Evolutionary conservation across 1,284 basidiomycete genomes (phyloP).

Genomic region (Leccinum pseudoinsigne): DNA sequence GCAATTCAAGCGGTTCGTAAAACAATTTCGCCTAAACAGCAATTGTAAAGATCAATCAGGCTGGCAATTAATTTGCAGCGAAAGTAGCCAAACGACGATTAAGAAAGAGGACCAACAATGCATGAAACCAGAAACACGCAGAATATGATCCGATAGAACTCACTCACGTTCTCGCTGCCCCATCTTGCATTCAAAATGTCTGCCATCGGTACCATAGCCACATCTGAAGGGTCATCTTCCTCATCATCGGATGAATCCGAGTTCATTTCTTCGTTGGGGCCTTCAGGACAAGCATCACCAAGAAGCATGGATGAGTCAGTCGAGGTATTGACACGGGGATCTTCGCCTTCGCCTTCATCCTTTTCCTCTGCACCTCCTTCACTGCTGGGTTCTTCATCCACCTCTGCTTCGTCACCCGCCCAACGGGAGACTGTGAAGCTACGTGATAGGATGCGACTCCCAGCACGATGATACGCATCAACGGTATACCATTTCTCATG

Average conservation of each 20-base stretch:
- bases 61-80: background rate
- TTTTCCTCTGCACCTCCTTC: constrained; percentile 32
- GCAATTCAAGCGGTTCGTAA: constrained; percentile 70
- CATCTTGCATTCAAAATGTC: constrained; percentile 92
- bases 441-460: constrained; percentile 90
- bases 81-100: background rate
- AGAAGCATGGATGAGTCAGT: constrained; percentile 52
- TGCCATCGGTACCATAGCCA: constrained; percentile 96
- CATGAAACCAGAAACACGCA: background rate
- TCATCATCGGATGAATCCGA: constrained; percentile 62
- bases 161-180: constrained; percentile 80
- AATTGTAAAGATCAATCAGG: background rate
- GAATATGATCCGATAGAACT: background rate
- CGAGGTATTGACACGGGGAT: constrained; percentile 25
- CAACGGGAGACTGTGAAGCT: constrained; percentile 80
- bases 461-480: constrained; percentile 86
- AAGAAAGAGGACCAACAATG: background rate
- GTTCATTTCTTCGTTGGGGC: constrained; percentile 31
- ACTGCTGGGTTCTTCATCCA: constrained; percentile 23
- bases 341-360: constrained; percentile 26
- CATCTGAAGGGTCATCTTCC: constrained; percentile 66
- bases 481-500: constrained; percentile 63
- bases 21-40: constrained; percentile 75
- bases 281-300: constrained; percentile 36
- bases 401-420: constrained; percentile 35